phyloP scores from a whole-genome alignment of 768 basidiomycete species.

The Auricularia heimuer region DNA sequence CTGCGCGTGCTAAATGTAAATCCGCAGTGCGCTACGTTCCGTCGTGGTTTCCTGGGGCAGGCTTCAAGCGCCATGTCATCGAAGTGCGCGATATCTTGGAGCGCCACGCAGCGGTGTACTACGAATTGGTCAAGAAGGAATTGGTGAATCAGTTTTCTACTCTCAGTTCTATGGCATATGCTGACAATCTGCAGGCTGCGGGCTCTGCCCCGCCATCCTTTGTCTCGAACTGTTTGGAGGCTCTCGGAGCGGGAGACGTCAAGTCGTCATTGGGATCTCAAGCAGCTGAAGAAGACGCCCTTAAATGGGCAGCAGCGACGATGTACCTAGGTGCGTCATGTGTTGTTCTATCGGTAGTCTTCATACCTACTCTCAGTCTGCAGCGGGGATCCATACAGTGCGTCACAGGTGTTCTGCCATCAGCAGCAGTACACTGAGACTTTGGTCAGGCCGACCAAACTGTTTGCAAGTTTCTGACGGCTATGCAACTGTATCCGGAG shows the following conservation, averaged over 20 bases:
- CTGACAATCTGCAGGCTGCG: background rate
- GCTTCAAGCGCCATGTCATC: conserved; percentile 2
- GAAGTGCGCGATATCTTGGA: background rate
- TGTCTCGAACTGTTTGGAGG: background rate
- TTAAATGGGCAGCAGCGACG: background rate
- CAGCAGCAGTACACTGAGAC: too few relatives aligned
- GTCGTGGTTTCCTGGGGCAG: conserved; percentile 9
- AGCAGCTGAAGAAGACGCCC: background rate
- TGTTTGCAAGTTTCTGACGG: conserved; percentile 25
- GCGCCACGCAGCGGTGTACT: background rate
- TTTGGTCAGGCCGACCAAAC: conserved; percentile 21
- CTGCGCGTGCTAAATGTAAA: background rate
- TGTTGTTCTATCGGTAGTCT: too few relatives aligned
- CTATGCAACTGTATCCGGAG: conserved; percentile 28
- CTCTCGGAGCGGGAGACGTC: background rate
- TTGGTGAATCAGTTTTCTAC: background rate
- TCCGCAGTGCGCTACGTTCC: conserved; percentile 8
- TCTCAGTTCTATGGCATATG: too few relatives aligned
- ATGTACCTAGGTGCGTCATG: background rate
- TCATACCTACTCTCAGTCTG: too few relatives aligned
- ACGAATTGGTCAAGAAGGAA: conserved; percentile 2
- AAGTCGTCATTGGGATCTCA: background rate
- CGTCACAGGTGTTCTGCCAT: too few relatives aligned
- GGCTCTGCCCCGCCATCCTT: background rate
- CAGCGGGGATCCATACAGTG: too few relatives aligned